Base-by-base conservation (phyloP, 139 green algal genomes). In the Desmodesmus armatus region DNA sequence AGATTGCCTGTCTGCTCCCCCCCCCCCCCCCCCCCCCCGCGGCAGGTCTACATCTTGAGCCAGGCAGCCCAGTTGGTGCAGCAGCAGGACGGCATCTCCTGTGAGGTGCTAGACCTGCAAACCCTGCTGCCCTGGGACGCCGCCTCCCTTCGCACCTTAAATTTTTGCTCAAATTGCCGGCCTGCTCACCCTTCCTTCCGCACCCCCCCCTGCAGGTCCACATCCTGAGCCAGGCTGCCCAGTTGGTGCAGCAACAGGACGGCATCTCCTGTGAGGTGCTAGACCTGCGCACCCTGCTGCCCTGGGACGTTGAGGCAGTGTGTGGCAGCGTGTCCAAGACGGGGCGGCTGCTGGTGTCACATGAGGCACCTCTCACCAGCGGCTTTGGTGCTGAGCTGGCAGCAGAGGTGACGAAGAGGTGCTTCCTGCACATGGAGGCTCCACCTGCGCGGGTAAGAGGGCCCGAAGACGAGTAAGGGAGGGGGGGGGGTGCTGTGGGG, bases 301-400 rank as follows among this genome's bases (percentile, higher is more conserved):
- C 95, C 19, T 98, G 95, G 95, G 94, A 97, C 75, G 66, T 37
- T 44, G 81, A 73, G 29, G 43, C 71, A 5, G 82, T 87, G 13
- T 44, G n/a, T 3, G 33, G 29, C 23, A 92, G 87, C 29, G 91
- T 94, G 17, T 89, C 65, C 58, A 93, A 93, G 65, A 94, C 91
- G 6, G 94, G 94, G 25, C 85, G 94, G 29, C 88, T 98, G 55
- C 65, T 98, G 43, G 96, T 99, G 17, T 95, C 84, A 62, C 96
- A 99, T 83, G 96, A 99, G 90, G 96, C 96, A 23, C 96, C 96
- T 0, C 60, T 96, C 2, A 82, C 55, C 19, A 60, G 88, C 66
- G 96, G 96, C 0, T 98, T 98, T 92, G 96, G 93, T 21, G 96
- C 95, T 6, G 96, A 98, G 85, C 85, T 98, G 13, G 92, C 92